Percentiles rank a stretch among this genome's conserved stretches.
Conservation (phyloP, 1,139 yeast genomes). For the Candida sanyaensis region DNA sequence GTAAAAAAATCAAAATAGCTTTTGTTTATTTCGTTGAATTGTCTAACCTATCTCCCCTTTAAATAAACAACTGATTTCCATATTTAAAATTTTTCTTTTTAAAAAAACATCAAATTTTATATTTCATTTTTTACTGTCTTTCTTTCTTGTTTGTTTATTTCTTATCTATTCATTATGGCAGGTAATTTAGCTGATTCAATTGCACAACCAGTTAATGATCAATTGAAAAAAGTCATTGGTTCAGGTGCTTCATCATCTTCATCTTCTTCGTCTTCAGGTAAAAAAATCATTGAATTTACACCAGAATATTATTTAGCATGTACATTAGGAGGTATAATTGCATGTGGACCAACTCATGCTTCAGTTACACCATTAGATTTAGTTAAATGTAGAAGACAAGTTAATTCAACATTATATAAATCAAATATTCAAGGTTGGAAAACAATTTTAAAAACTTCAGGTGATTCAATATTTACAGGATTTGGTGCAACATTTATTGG, state of each 20-base stretch:
- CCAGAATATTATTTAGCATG: slow-evolving; percentile 80
- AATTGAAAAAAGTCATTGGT: slow-evolving; percentile 19
- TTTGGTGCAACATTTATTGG: slow-evolving; percentile 90
- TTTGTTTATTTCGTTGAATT: too few relatives aligned
- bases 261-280: slow-evolving; percentile 1
- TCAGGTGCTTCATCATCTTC: slow-evolving; percentile 10
- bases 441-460: slow-evolving; percentile 70
- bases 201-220: slow-evolving; percentile 34
- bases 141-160: not conserved
- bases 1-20: too few relatives aligned
- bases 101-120: too few relatives aligned
- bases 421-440: slow-evolving; percentile 80
- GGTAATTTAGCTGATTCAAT: slow-evolving; percentile 24
- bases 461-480: slow-evolving; percentile 82
- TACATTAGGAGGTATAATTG: slow-evolving; percentile 83
- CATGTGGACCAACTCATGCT: slow-evolving; percentile 97
- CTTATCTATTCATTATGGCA: not conserved
- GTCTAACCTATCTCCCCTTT: not conserved
- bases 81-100: too few relatives aligned
- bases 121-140: not conserved
- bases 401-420: slow-evolving; percentile 66
- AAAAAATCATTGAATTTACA: slow-evolving; percentile 50
- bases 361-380: slow-evolving; percentile 90
- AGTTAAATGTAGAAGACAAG: slow-evolving; percentile 92
- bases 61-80: too few relatives aligned